Evolutionary conservation across 2,329 filamentous ascomycete species (phyloP), one percentile per base, ranked within the genome.

Genomic region (Ascosphaera pollenicola): DNA sequence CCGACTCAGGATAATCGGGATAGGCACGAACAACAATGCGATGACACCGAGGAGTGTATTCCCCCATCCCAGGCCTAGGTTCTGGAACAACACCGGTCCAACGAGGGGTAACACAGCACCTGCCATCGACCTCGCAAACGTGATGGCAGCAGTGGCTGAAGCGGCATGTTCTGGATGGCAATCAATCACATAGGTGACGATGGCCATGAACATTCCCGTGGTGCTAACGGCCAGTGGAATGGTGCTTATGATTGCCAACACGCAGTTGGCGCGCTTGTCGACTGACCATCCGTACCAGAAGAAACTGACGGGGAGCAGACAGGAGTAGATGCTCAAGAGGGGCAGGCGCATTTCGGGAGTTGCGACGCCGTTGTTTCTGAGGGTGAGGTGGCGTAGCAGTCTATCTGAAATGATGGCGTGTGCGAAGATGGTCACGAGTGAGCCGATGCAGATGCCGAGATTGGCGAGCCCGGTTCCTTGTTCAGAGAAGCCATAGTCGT

Each of bases 111-210:
- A 64, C 0, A 71, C 56, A 4, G 72, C 71, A 0, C 68, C 71
- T 0, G 64, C 61, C 39, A 75, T 54, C 1, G 63, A 69, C 19
- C 69, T 58, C 21, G 73, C 56, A 2, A 73, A 63, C 0, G 68
- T 66, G 10, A 66, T 66, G 0, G 67, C 69, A 0, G 67, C 69
- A 34, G 67, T 63, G 0, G 65, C 66, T 39, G 54, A 59, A 0
- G 65, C 65, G 0, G 65, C 60, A 18, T 45, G 39, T 39, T 62
- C 63, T 1, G 58, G 51, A 0, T 62, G 61, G 43, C 61, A 67
- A 40, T 76, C 71, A 13, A 78, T 65, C 2, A 77, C 61, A 46
- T 78, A 78, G 2, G 70, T 72, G 38, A 73, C 68, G 35, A 69
- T 64, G 24, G 67, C 67, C 50, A 53, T 47, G 30, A 69, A 68